These are phyloP conservation scores for Fraxinus baroniana DNA, from an alignment of 305 asterid species.

Conservation along the genomic window DNA sequence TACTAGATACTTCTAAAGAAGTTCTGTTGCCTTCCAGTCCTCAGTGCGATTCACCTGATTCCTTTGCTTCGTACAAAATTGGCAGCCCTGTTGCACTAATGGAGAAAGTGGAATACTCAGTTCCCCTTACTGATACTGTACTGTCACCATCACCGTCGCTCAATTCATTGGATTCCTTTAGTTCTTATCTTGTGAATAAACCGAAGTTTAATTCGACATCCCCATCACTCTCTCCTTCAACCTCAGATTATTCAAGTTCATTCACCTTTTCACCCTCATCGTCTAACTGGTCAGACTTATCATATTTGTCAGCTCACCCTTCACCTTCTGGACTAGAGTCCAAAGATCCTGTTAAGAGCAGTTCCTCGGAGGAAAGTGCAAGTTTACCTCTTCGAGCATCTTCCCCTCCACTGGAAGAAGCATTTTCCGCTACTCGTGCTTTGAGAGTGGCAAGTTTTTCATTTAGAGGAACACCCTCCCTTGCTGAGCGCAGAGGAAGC, in stretches of 20 bases:
- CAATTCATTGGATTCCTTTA: slow-evolving; percentile 58
- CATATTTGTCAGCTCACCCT: slow-evolving; percentile 62
- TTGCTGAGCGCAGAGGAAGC: slow-evolving; percentile 45
- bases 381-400: slow-evolving; percentile 31
- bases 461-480: slow-evolving; percentile 35
- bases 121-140: slow-evolving; percentile 30
- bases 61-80: slow-evolving; percentile 48
- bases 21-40: slow-evolving; percentile 35
- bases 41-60: slow-evolving; percentile 43
- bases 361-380: slow-evolving; percentile 20
- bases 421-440: slow-evolving; percentile 28
- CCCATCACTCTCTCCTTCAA: slow-evolving; percentile 77
- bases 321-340: slow-evolving; percentile 52
- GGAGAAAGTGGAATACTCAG: slow-evolving; percentile 26
- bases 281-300: slow-evolving; percentile 81
- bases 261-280: slow-evolving; percentile 85
- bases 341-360: slow-evolving; percentile 25
- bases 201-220: slow-evolving; percentile 49
- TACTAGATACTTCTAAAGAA: slow-evolving; percentile 23
- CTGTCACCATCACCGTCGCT: slow-evolving; percentile 51
- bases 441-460: slow-evolving; percentile 31
- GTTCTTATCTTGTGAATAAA: slow-evolving; percentile 48
- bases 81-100: slow-evolving; percentile 43
- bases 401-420: slow-evolving; percentile 32
- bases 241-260: slow-evolving; percentile 75